Evolutionary conservation across 2,329 filamentous ascomycete genomes (phyloP).

Genomic region (Claviceps purpurea): DNA sequence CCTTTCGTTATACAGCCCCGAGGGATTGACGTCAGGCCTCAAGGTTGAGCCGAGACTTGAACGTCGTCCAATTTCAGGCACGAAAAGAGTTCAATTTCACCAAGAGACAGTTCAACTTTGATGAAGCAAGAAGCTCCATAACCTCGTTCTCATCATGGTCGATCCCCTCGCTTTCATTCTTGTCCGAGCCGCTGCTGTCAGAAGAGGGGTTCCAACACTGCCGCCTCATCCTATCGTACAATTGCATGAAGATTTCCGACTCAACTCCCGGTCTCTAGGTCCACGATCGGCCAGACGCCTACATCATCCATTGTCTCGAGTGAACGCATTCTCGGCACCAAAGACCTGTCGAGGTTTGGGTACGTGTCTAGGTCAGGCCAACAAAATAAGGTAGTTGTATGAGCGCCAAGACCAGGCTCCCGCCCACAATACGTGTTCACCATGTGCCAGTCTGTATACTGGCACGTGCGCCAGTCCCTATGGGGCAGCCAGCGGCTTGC

Average conservation of each 20-base stretch:
- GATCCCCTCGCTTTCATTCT: slow-evolving; percentile 26
- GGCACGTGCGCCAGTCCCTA: slow-evolving; percentile 18
- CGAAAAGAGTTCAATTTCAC: slow-evolving; percentile 1
- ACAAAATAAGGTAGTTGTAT: slow-evolving; percentile 15
- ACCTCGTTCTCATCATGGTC: slow-evolving; percentile 7
- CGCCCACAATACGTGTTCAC: slow-evolving; percentile 16
- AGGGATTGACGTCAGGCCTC: neutral
- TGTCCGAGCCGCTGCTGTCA: slow-evolving; percentile 11
- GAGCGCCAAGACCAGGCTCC: slow-evolving; percentile 12
- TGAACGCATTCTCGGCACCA: slow-evolving; percentile 6
- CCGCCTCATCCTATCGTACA: slow-evolving; percentile 9
- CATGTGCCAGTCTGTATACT: slow-evolving; percentile 15
- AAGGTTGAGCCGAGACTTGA: neutral
- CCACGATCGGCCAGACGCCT: slow-evolving; percentile 14
- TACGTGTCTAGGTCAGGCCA: slow-evolving; percentile 22
- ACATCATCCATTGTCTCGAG: neutral
- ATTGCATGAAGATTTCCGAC: neutral
- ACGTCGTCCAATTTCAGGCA: slow-evolving; percentile 4
- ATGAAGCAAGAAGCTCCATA: neutral
- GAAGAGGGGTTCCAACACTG: neutral
- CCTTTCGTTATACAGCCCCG: slow-evolving; percentile 13
- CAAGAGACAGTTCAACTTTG: slow-evolving; percentile 7
- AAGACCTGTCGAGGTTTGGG: slow-evolving; percentile 15
- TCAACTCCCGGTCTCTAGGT: no score
- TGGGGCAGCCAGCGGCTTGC: neutral